phyloP scores from a whole-genome alignment of 208 protist species.

The Lotmaria passim region DNA sequence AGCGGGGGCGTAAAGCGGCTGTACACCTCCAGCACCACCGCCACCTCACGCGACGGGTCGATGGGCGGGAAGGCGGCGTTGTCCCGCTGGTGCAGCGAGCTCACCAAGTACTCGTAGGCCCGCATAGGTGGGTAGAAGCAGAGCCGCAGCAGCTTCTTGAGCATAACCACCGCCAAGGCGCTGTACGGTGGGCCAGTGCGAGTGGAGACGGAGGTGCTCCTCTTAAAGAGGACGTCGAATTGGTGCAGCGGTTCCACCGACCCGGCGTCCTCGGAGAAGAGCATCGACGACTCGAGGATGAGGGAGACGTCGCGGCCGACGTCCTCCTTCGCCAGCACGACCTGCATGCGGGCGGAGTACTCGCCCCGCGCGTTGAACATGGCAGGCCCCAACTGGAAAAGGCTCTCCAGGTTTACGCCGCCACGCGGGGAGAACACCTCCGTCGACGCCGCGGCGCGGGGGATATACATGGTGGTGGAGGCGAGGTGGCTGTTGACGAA shows the following conservation, averaged over 20 bases:
- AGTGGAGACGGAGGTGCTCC: slow-evolving; percentile 47
- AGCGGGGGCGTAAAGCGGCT: slow-evolving; percentile 65
- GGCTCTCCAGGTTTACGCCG: slow-evolving; percentile 55
- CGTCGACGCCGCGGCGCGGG: slow-evolving; percentile 29
- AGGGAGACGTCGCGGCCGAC: slow-evolving; percentile 54
- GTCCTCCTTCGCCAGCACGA: slow-evolving; percentile 66
- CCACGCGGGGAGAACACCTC: slow-evolving; percentile 59
- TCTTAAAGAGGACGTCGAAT: slow-evolving; percentile 62
- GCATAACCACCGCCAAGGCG: slow-evolving; percentile 12
- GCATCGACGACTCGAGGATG: slow-evolving; percentile 58
- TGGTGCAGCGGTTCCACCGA: slow-evolving; percentile 38
- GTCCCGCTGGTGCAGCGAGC: slow-evolving; percentile 28
- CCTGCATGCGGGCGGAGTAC: slow-evolving; percentile 61
- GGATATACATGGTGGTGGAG: slow-evolving; percentile 69
- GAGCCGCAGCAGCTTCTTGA: slow-evolving; percentile 23
- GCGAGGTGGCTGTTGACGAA: slow-evolving; percentile 59
- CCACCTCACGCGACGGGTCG: slow-evolving; percentile 49
- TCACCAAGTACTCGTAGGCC: slow-evolving; percentile 30
- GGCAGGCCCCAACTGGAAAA: slow-evolving; percentile 53
- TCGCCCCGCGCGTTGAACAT: slow-evolving; percentile 69
- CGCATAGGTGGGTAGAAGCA: slow-evolving; percentile 45
- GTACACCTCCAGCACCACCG: slow-evolving; percentile 65
- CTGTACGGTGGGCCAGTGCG: slow-evolving; percentile 36
- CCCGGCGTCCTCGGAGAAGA: slow-evolving; percentile 55
- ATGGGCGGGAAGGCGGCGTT: slow-evolving; percentile 48